Conservation (phyloP, 2,329 filamentous ascomycete species). For the Didymella lethalis region DNA sequence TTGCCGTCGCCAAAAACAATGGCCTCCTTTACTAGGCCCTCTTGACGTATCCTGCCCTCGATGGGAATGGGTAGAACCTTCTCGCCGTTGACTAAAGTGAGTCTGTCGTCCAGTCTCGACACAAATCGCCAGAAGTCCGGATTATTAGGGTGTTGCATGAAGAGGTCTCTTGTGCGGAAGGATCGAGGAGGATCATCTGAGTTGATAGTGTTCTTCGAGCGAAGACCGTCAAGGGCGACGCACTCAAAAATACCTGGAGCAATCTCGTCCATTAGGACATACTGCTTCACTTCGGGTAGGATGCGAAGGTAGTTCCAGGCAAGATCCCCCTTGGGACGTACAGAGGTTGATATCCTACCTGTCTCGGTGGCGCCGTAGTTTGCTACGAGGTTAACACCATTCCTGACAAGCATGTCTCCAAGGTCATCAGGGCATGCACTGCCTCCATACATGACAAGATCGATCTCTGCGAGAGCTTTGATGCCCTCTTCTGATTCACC, state of each 20-base stretch:
- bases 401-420: slow-evolving; percentile 61
- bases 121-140: slow-evolving; percentile 58
- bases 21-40: slow-evolving; percentile 62
- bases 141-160: slow-evolving; percentile 54
- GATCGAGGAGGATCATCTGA: slow-evolving; percentile 53
- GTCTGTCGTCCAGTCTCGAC: slow-evolving; percentile 56
- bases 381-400: slow-evolving; percentile 63
- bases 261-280: slow-evolving; percentile 51
- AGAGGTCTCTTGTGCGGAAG: slow-evolving; percentile 61
- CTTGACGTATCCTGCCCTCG: slow-evolving; percentile 64
- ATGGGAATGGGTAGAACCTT: slow-evolving; percentile 59
- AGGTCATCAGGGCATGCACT: slow-evolving; percentile 67
- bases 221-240: slow-evolving; percentile 50
- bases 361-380: slow-evolving; percentile 70
- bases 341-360: slow-evolving; percentile 68
- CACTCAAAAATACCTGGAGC: slow-evolving; percentile 53
- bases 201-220: slow-evolving; percentile 53
- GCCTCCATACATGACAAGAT: slow-evolving; percentile 66
- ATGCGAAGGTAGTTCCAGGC: slow-evolving; percentile 68
- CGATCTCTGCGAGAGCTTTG: slow-evolving; percentile 54
- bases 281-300: slow-evolving; percentile 52
- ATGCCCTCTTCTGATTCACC: slow-evolving; percentile 66
- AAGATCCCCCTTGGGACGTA: slow-evolving; percentile 61
- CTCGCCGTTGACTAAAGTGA: slow-evolving; percentile 60
- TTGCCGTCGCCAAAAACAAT: slow-evolving; percentile 65